Percentiles rank a stretch among this genome's conserved stretches.
phyloP scores from a whole-genome alignment of 176 grass and related monocot genomes.

The Zizania latifolia region DNA sequence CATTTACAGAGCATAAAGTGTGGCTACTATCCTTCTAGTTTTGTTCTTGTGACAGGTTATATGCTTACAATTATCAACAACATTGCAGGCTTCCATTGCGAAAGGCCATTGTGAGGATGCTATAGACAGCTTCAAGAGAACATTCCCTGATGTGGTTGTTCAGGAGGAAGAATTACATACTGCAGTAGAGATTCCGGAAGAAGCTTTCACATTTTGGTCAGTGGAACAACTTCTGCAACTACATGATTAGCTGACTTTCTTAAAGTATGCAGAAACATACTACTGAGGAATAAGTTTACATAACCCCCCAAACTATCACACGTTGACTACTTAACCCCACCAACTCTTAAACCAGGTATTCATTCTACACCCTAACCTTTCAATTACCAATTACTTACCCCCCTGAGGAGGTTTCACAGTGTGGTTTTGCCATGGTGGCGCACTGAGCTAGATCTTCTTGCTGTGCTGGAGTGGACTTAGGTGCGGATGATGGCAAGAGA shows the following conservation, averaged over 20 bases:
- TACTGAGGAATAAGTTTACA: not conserved
- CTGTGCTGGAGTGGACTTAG: too few species aligned
- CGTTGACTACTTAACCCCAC: too few species aligned
- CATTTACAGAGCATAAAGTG: not conserved
- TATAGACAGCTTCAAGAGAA: conserved; percentile 30
- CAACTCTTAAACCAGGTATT: too few species aligned
- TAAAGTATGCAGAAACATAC: not conserved
- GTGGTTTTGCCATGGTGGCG: too few species aligned
- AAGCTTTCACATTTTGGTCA: conserved; percentile 35
- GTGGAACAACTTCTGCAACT: conserved; percentile 38
- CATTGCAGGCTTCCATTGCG: conserved; percentile 58
- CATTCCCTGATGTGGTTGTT: conserved; percentile 11
- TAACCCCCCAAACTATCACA: too few species aligned
- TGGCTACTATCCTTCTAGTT: not conserved
- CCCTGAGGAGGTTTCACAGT: too few species aligned
- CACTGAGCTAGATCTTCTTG: too few species aligned
- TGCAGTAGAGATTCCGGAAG: conserved; percentile 26
- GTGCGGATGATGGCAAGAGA: too few species aligned
- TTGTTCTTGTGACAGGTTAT: not conserved
- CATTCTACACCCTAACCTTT: too few species aligned
- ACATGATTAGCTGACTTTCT: not conserved
- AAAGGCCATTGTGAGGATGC: conserved; percentile 58
- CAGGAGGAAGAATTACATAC: conserved; percentile 25
- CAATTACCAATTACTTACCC: too few species aligned
- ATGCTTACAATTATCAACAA: not conserved